Evolutionary conservation across 108 stramenopile species (phyloP), one percentile per base, ranked within the genome.

Genomic region (Craspedostauros australis): DNA sequence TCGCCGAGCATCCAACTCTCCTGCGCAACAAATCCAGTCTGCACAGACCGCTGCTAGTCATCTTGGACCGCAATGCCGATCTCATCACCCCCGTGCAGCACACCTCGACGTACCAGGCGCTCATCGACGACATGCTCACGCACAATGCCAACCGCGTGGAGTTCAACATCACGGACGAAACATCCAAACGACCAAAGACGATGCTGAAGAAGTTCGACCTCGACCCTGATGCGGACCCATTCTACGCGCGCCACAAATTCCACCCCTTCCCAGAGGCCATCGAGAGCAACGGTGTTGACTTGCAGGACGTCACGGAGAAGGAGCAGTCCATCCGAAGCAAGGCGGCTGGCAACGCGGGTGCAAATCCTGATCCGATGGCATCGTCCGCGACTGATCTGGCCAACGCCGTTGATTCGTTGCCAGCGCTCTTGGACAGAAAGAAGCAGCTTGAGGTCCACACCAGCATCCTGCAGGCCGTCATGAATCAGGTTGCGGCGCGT

Each of bases 191-290:
- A 22, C 75, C 84, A 2, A 79, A 80, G 18, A 63, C 57, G 1
- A 66, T 74, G 19, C 31, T 60, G 23, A 95, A 96, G 64, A 95
- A 81, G 54, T 95, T 92, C 50, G 95, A 96, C 53, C 78, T 97
- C 16, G 95, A 97, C 70, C 84, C 92, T 0, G 95, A 96, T 50
- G 34, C 70, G 40, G 88, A 95, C 70, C 80, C 82, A 1, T 92
- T 95, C 56, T 91, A 91, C 54, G 59, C 64, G 38, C 61, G 70
- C n/a, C 91, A 95, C 60, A 93, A 93, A 59, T 96, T 93, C 60
- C 68, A 86, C 38, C 87, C 93, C 3, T 97, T 99, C 52, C 96
- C 98, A 2, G 96, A 96, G 50, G 98, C 95, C 5, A 95, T 99
- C 50, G 96, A 99, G 51, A 82, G 82, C 45, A 96, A 97, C 57